These are phyloP conservation scores for Acanthamoeba pearcei DNA, from an alignment of 208 protist species.

Conservation along the genomic window DNA sequence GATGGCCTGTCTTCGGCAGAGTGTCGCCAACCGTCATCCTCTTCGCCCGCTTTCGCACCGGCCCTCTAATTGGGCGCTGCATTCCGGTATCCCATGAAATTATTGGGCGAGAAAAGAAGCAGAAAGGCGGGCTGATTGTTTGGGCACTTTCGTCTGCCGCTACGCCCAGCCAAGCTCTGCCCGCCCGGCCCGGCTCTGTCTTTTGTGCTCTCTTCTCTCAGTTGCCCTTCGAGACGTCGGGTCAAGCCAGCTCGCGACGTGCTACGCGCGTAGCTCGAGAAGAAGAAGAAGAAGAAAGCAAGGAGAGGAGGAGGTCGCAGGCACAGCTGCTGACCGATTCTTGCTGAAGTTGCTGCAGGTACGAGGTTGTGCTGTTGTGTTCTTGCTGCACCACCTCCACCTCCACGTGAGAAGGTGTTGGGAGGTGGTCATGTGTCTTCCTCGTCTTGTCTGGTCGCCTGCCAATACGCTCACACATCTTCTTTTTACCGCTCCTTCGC, in stretches of 20 bases:
- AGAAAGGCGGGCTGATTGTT: conserved; percentile 54
- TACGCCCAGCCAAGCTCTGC: neutral
- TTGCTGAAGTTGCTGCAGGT: neutral
- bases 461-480: no score
- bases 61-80: neutral
- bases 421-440: no score
- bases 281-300: no score
- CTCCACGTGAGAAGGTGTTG: no score
- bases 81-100: neutral
- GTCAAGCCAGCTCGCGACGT: neutral
- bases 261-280: neutral
- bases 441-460: no score
- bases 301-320: neutral
- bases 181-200: no score
- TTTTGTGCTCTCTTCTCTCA: neutral
- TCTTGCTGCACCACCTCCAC: neutral
- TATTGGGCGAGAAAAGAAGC: conserved; percentile 31
- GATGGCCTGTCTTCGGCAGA: no score
- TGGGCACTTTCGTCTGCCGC: conserved; percentile 34
- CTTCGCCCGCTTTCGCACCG: neutral
- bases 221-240: neutral
- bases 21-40: neutral
- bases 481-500: no score
- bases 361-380: neutral
- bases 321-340: neutral